Evolutionary conservation across 805 yeast species (phyloP), one percentile per base, ranked within the genome.

Genomic region (Metschnikowia sp.): DNA sequence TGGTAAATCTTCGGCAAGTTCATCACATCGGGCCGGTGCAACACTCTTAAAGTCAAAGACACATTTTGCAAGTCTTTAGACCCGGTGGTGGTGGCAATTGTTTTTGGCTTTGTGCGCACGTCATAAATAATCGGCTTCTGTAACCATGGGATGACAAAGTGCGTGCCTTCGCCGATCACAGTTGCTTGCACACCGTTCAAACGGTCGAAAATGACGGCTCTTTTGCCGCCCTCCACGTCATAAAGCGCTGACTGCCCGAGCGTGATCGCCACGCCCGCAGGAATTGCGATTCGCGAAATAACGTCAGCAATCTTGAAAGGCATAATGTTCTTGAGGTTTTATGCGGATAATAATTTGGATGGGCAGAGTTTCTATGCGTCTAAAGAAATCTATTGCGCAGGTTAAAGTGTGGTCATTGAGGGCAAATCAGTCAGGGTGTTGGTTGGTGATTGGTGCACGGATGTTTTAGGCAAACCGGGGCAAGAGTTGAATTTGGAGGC

Each of bases 51-150:
- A 3, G 98, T 94, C 64, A 94, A 75, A 9, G 95, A 84, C 33
- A 94, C 99, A 78, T 86, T 92, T 71, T 94, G 99, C 69, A 94
- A 77, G 72, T 94, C 99, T 70, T 94, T 94, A 19, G 99, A 94
- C 56, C 99, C 99, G 1, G 99, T 94, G 61, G 95, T 78, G 26
- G 97, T 88, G 11, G 97, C 88, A 51, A 94, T 95, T 58, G 90
- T 90, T 70, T 97, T 83, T 50, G 99, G 99, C 66, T 89, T 92
- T 40, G 99, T 97, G 61, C 99, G 82, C 50, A 94, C 96, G 65
- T 94, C 98, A 68, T 86, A 94, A 44, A 90, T 81, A 42, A 90
- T 77, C 36, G 99, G 97, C 42, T 88, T 86, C 69, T 94, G 97
- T 45, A 94, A 70, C 91, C 97, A 91, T 36, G 99, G 99, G 54